Conservation (phyloP, 108 stramenopile genomes). For the Epipyxis sp. region DNA sequence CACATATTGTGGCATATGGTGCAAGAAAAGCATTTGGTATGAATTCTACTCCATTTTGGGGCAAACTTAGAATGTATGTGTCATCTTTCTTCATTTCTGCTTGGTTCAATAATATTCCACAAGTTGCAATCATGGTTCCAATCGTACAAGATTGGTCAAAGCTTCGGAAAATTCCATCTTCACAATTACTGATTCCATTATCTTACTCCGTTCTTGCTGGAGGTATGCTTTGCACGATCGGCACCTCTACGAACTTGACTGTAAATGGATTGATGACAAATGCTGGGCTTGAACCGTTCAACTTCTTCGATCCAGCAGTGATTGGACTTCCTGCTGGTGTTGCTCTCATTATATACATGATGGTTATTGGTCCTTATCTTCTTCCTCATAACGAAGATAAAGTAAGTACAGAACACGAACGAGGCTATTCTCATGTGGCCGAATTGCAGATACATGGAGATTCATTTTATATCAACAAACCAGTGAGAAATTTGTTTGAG, state of each 20-base stretch:
- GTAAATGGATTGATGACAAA: conserved; percentile 47
- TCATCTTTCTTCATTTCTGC: conserved; percentile 46
- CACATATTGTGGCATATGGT: conserved; percentile 43
- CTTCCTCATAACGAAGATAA: conserved; percentile 37
- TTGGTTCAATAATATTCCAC: conserved; percentile 55
- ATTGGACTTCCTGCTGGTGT: conserved; percentile 38
- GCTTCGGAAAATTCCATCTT: conserved; percentile 46
- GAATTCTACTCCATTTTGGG: conserved; percentile 1
- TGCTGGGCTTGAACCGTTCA: conserved; percentile 17
- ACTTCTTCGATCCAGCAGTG: conserved; percentile 51
- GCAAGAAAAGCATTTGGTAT: conserved; percentile 46
- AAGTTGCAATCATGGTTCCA: conserved; percentile 51
- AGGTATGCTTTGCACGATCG: conserved; percentile 46
- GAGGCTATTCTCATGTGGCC: too few species aligned
- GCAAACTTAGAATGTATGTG: conserved; percentile 38
- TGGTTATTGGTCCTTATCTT: conserved; percentile 36
- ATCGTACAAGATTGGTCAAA: conserved; percentile 52
- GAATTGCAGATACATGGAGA: too few species aligned
- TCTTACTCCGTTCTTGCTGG: conserved; percentile 47
- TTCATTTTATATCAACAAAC: too few species aligned
- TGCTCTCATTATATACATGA: conserved; percentile 44
- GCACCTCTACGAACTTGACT: conserved; percentile 56
- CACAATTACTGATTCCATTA: conserved; percentile 55
- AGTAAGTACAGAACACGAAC: too few species aligned
- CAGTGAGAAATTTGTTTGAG: too few species aligned